Evolutionary conservation across 768 basidiomycete species (phyloP).

Genomic region (Rhodotorula paludigena): DNA sequence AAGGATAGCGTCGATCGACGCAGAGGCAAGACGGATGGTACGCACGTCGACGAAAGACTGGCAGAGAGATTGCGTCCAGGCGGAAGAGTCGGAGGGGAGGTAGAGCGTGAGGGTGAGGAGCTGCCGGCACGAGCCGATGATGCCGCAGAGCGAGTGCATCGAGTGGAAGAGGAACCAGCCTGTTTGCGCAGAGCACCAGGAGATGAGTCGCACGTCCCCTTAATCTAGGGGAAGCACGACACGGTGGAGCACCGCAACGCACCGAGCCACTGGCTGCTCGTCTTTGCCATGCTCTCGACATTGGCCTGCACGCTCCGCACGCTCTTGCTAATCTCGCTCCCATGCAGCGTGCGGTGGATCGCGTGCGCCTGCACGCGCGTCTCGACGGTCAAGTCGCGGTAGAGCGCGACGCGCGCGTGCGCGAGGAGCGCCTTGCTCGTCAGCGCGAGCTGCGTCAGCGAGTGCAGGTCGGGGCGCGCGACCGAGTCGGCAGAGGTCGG

Average conservation of each 20-base stretch:
- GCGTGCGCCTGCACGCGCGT: conserved; percentile 36
- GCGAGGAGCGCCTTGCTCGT: conserved; percentile 12
- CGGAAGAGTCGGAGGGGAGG: conserved; percentile 19
- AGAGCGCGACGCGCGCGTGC: conserved; percentile 21
- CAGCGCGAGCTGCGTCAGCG: conserved; percentile 7
- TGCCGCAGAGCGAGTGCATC: conserved; percentile 40
- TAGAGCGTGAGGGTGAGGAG: conserved; percentile 28
- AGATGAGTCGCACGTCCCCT: no score
- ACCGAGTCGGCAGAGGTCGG: no score
- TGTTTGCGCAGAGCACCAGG: neutral
- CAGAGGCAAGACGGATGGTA: neutral
- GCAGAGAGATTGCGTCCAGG: conserved; percentile 31
- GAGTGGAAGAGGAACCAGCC: conserved; percentile 41
- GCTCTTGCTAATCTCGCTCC: conserved; percentile 3
- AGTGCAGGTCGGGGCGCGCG: conserved; percentile 1
- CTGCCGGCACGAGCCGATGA: conserved; percentile 33
- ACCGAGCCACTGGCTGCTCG: conserved; percentile 35
- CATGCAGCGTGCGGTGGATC: conserved; percentile 35
- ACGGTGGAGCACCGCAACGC: neutral
- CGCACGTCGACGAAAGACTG: conserved; percentile 17
- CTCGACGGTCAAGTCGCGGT: conserved; percentile 22
- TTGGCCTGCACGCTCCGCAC: conserved; percentile 26
- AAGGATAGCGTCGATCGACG: neutral
- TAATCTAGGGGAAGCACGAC: neutral
- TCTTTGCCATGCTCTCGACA: conserved; percentile 30